Evolutionary conservation across 805 yeast genomes (phyloP).

Genomic region (Candida sithepensis): DNA sequence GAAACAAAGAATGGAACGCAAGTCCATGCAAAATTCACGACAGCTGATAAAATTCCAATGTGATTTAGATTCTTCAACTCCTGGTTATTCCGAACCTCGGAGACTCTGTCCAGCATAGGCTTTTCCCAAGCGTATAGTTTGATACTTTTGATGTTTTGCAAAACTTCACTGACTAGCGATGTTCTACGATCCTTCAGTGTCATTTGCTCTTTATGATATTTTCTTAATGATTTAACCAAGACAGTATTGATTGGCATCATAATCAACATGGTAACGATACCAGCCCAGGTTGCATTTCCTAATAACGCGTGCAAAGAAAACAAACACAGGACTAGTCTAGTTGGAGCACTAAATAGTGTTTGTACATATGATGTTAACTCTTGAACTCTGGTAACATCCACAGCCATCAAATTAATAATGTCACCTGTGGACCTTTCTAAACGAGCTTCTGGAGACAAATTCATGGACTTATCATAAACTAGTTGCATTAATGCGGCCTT

Average conservation of each 20-base stretch:
- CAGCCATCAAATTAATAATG: conserved; percentile 72
- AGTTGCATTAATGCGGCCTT: conserved; percentile 65
- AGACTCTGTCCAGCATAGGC: conserved; percentile 53
- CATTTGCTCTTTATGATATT: conserved; percentile 54
- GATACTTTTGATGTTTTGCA: conserved; percentile 58
- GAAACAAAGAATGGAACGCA: conserved; percentile 64
- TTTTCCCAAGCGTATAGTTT: conserved; percentile 70
- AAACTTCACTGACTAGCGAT: conserved; percentile 53
- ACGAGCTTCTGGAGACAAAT: conserved; percentile 63
- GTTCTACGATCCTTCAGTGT: conserved; percentile 58
- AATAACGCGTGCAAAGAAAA: conserved; percentile 51
- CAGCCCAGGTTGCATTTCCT: conserved; percentile 59
- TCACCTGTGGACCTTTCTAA: conserved; percentile 67
- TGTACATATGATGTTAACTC: conserved; percentile 53
- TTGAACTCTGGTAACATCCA: conserved; percentile 66
- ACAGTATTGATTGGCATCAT: conserved; percentile 57
- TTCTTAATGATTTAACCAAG: conserved; percentile 42
- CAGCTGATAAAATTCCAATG: conserved; percentile 46
- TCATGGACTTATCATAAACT: conserved; percentile 67
- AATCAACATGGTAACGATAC: conserved; percentile 47
- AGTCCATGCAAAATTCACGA: conserved; percentile 55
- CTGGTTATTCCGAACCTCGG: conserved; percentile 51
- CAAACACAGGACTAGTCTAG: conserved; percentile 50
- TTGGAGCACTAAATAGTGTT: conserved; percentile 55
- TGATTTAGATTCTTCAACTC: conserved; percentile 50